These are phyloP conservation scores for Cryptosporidium parvum DNA, from an alignment of 169 alveolate species.

Conservation along the genomic window DNA sequence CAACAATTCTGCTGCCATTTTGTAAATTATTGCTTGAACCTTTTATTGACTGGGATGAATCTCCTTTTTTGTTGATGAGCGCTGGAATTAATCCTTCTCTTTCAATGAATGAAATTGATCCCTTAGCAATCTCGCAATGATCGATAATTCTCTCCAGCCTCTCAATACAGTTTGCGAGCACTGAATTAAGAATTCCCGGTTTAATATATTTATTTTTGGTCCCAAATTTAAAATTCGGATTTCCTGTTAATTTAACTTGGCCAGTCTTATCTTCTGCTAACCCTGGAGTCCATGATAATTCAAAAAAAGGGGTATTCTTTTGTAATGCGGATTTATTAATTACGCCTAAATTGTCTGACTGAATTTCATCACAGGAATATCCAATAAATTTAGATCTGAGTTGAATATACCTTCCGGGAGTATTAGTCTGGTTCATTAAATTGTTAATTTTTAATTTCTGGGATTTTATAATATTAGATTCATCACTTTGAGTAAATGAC, in stretches of 20 bases:
- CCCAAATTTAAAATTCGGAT: neutral
- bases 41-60: neutral
- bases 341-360: neutral
- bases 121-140: constrained; percentile 35
- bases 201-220: neutral
- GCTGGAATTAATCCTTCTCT: constrained; percentile 40
- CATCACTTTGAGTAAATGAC: neutral
- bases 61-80: neutral
- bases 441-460: neutral
- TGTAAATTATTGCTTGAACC: no score
- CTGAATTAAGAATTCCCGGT: neutral
- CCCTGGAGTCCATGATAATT: constrained; percentile 31
- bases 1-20: neutral
- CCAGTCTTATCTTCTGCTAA: neutral
- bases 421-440: neutral
- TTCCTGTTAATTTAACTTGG: neutral
- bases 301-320: constrained; percentile 26
- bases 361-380: neutral
- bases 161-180: constrained; percentile 16
- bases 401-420: constrained; percentile 16
- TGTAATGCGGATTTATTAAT: neutral
- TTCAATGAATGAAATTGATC: constrained; percentile 37
- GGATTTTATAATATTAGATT: neutral
- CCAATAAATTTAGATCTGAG: constrained; percentile 5
- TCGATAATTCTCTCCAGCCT: constrained; percentile 54